Base-by-base conservation (phyloP, 2,329 filamentous ascomycete species). In the Elsinoe australis region DNA sequence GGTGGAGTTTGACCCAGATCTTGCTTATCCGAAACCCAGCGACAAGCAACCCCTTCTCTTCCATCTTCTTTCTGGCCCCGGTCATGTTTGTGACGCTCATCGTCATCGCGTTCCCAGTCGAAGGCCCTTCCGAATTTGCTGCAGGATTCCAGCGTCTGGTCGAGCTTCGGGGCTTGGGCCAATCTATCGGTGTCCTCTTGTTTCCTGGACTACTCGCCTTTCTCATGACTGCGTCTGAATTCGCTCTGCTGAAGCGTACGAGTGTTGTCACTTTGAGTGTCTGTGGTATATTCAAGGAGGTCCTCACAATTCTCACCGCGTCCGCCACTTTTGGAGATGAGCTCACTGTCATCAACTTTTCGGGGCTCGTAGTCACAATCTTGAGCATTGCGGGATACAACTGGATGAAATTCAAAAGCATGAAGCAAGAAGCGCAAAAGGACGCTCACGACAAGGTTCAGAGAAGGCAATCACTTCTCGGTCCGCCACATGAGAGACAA, bases 1-100 rank as follows among this genome's bases (percentile, higher is more conserved):
- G 92, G 58, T 98, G 92, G 92, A 87, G 80, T n/a, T 71, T 98
- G n/a, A 96, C 92, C 0, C 92, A 98, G 63, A 95, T 98, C 52
- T 79, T 98, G 3, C 79, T 98, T 5, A 79, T 96, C 21, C 84
- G 89, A 57, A 94, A 95, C 66, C 88, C 89, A 1, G 89, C 92
- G 15, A 98, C 92, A 0, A 87, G 86, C 35, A 98, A 98, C 61
- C 92, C 92, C 0, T 96, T 98, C 66, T 90, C 87, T 10, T 94
- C 86, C 58, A 94, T 98, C 56, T 95, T 96, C 70, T 95, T 89
- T 68, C 79, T 98, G n/a, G 89, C 89, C 0, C 92, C 92, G 1
- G 79, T 95, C 67, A 98, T 98, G 92, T 98, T 98, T 61, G 35
- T 84, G 54, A 83, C 83, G 15, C 75, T 98, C 22, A 71, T 94